Evolutionary conservation across 129 eudicot species (phyloP), one percentile per base, ranked within the genome.

Genomic region (Pseudognaphalium luteoalbum): DNA sequence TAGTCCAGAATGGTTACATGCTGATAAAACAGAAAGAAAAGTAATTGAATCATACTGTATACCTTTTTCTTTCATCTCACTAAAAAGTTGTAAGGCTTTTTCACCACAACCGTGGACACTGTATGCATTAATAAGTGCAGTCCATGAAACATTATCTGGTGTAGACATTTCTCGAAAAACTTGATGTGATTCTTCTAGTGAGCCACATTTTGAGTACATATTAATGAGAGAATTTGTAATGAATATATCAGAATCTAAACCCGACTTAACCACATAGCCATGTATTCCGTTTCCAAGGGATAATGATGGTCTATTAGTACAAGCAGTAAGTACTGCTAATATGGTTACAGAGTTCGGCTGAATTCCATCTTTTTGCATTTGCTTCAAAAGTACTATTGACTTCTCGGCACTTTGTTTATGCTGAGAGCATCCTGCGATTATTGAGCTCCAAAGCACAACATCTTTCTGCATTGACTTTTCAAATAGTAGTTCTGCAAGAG

Each of bases 181-280:
- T 72, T 67, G 80, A 63, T 75, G 69, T 33, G 95, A 85, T 47
- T 88, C 87, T 9, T 51, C 10, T 25, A 86, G 87, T 68, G 72
- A 81, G 16, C 97, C 95, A 57, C 95, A 88, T 54, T 91, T 91
- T 10, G 97, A 57, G 62, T 88, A 91, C 90, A 83, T 91, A 50
- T 81, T 82, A 50, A 88, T 75, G 6, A 74, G 81, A 65, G 92
- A 78, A 59, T 91, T 91, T 76, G 87, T 74, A 25, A 88, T 30
- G 11, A 81, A 62, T 6, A 83, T 12, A 35, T 85, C 75, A 8
- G 81, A 75, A 72, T 47, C 35, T 16, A 91, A 80, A 8, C 89
- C 88, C 0, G 80, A 77, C 51, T 81, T 91, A 50, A 83, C 33
- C 14, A 80, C 64, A 50, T 81, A 85, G 41, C 86, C 80, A 58